Evolutionary conservation across 2,329 filamentous ascomycete genomes (phyloP).

Genomic region (Xylaria sp.): DNA sequence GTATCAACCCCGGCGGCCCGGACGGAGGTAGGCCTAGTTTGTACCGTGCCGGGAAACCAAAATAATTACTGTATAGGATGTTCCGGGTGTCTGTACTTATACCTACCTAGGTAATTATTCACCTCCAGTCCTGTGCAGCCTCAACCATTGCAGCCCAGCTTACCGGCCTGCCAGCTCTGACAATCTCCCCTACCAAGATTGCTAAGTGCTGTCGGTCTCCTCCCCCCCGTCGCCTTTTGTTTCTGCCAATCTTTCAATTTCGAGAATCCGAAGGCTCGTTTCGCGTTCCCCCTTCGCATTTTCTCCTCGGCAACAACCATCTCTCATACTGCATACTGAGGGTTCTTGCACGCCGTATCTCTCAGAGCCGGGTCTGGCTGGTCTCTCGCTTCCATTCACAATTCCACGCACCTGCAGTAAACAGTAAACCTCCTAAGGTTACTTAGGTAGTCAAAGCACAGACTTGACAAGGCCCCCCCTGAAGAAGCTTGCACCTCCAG

Average conservation of each 20-base stretch:
- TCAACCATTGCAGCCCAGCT: not conserved
- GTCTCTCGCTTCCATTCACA: not conserved
- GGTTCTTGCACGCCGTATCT: not conserved
- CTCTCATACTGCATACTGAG: not conserved
- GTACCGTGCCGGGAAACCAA: too few species aligned
- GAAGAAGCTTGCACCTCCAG: conserved; percentile 35
- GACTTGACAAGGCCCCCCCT: conserved; percentile 26
- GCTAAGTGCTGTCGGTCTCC: not conserved
- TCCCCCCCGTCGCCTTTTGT: not conserved
- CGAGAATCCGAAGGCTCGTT: not conserved
- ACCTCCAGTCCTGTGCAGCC: not conserved
- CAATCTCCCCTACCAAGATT: not conserved
- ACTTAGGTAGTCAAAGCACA: conserved; percentile 26
- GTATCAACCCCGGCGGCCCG: too few species aligned
- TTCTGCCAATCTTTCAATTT: not conserved
- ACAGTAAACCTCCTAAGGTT: conserved; percentile 17
- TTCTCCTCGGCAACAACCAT: not conserved
- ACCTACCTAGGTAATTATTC: not conserved
- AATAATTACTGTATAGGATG: too few species aligned
- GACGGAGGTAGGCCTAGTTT: too few species aligned
- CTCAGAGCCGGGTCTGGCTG: not conserved
- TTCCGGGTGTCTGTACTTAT: too few species aligned
- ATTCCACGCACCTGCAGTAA: conserved; percentile 1
- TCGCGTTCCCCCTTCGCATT: not conserved
- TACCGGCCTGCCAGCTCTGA: not conserved